Conservation (phyloP, 1,139 yeast genomes). For the Pneumocystis oryctolagi region DNA sequence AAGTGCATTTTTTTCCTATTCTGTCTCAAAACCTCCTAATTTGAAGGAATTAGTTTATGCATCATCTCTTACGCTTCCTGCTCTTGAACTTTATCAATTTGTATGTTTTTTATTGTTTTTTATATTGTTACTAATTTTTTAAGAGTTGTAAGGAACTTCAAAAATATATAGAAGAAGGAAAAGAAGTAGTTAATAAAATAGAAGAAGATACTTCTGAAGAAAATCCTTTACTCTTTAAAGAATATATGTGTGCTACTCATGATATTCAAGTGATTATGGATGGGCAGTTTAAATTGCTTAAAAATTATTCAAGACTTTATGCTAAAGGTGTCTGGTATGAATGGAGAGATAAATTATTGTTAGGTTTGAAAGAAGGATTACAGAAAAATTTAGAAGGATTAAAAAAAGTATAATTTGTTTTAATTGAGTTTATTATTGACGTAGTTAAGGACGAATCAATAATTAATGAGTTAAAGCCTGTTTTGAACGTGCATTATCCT, state of each 20-base stretch:
- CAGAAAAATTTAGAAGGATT: constrained; percentile 20
- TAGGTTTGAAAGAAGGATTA: constrained; percentile 31
- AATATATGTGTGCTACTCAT: constrained; percentile 30
- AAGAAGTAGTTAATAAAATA: constrained; percentile 31
- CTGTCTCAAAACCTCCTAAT: constrained; percentile 15
- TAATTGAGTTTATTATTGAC: too few relatives aligned
- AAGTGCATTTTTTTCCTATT: constrained; percentile 19
- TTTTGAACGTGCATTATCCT: neutral
- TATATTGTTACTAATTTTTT: neutral
- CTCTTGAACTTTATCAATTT: constrained; percentile 23
- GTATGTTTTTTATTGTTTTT: constrained; percentile 3
- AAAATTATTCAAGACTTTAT: constrained; percentile 37
- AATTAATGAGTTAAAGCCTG: neutral
- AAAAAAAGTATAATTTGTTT: constrained; percentile 6
- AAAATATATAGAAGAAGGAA: constrained; percentile 38
- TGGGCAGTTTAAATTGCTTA: constrained; percentile 34
- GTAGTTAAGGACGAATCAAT: too few relatives aligned
- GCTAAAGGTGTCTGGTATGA: constrained; percentile 43
- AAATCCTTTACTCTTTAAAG: constrained; percentile 37
- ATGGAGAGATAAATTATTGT: constrained; percentile 39
- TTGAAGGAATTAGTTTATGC: constrained; percentile 20
- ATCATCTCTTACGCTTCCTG: constrained; percentile 19
- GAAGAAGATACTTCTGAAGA: constrained; percentile 32
- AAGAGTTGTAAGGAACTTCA: constrained; percentile 35
- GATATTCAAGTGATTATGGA: constrained; percentile 31